Base-by-base conservation (phyloP, 1,284 basidiomycete species). In the Spongispora temasekensis region DNA sequence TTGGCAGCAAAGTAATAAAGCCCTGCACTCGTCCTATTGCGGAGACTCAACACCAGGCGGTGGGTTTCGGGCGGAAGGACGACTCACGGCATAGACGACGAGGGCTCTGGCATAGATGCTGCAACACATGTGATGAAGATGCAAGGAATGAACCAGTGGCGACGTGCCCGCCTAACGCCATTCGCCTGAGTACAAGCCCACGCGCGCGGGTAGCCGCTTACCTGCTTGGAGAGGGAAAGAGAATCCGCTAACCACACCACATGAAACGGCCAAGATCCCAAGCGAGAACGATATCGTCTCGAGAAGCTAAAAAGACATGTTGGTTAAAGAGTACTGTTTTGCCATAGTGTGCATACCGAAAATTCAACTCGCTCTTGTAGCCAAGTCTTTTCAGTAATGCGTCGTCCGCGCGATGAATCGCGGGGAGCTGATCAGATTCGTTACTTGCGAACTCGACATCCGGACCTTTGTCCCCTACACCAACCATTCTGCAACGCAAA, bases 331-430 rank as follows among this genome's bases (percentile, higher is more conserved):
- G 44, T 5, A 48, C 44, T 15, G n/a, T 13, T 32, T 17, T 8
- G 6, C 3, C n/a, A 13, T 34, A 34, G 28, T n/a, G 51, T 17
- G 62, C 55, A 19, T 66, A 88, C 87, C 56, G 87, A 88, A 64
- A 90, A 90, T 71, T 90, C 87, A 91, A 90, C 73, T 90, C 87
- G 70, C 83, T 81, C 76, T 82, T 89, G 75, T 91, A 91, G 1
- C 89, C 89, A n/a, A 90, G 78, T 62, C 81, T 75, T 13, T 85
- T 83, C 40, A 90, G 81, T 27, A 83, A 75, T 1, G 71, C 76
- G 69, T 86, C 77, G 65, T 87, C 85, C 9, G 77, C 76, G n/a
- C n/a, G 53, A 42, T 66, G 68, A 19, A 68, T n/a, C 4, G 31
- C 44, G 42, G 60, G 51, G n/a, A 61, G 6, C 1, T 48, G 23